Evolutionary conservation across 2,329 filamentous ascomycete species (phyloP), one percentile per base, ranked within the genome.

Genomic region (Mariannaea elegans): DNA sequence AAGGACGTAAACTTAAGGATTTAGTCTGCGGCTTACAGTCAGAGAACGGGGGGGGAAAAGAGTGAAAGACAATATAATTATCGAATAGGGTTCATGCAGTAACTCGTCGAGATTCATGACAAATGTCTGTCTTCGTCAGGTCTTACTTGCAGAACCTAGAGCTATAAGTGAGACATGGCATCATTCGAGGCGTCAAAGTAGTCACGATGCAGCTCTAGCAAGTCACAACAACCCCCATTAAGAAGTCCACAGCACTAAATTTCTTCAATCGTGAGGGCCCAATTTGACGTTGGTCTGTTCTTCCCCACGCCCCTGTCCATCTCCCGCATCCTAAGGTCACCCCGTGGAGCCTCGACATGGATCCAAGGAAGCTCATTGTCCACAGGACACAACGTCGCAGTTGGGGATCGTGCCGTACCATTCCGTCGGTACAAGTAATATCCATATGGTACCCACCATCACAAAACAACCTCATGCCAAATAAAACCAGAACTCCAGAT

Each of bases 261-360:
- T 36, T n/a, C 13, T 16, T n/a, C 34, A 16, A 14, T 36, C 7
- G 5, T n/a, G 13, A 16, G 34, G n/a, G 13, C n/a, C 13, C 12
- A 36, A 19, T 8, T 19, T 41, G 18, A 14, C 12, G n/a, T 41
- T 41, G 14, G 38, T 9, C 16, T 21, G 14, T 19, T 41, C n/a
- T 12, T 5, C 49, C 38, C 49, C 23, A 10, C 23, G 31, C 16
- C 49, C 49, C 31, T 39, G 39, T 18, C 49, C 29, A 52, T 52
- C 49, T 45, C 49, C 49, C 49, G 49, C 24, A 27, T 27, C 24
- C 5, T 27, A n/a, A 42, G 48, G 29, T 34, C 38, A 36, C 32
- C 41, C 36, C 39, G 49, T 44, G 24, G 49, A 38, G 38, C 49
- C 16, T 24, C 38, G 32, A 23, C 38, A 52, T 52, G 18, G 18